Conservation (phyloP, 257 asterid genomes). For the Fraxinus excelsior region DNA sequence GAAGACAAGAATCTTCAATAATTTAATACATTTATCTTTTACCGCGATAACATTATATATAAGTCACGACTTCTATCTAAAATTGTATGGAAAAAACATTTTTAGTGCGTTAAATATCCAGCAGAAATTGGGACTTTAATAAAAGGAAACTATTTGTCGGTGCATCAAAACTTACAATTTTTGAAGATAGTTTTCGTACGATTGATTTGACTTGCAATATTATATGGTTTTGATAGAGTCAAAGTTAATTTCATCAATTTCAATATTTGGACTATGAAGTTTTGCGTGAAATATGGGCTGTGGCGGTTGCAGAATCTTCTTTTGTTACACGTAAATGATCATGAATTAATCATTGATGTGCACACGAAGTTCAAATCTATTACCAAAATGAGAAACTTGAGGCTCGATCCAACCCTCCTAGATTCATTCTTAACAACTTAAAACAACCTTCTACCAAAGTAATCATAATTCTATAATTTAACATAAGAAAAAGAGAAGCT, state of each 20-base stretch:
- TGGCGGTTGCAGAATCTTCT: too few species aligned
- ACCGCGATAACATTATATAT: neutral
- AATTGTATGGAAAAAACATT: neutral
- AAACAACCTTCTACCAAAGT: constrained; percentile 24
- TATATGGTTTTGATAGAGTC: too few species aligned
- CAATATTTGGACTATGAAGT: too few species aligned
- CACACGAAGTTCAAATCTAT: neutral
- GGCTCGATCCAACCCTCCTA: neutral
- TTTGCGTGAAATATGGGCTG: too few species aligned
- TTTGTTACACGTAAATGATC: too few species aligned
- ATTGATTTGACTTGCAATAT: too few species aligned
- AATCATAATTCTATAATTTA: constrained; percentile 12
- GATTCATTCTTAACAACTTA: neutral
- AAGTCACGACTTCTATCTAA: neutral
- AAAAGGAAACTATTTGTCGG: too few species aligned
- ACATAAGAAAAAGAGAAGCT: neutral
- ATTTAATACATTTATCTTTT: neutral
- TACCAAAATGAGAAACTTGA: neutral
- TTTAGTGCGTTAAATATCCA: neutral
- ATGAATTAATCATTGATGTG: neutral
- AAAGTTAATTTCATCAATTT: too few species aligned
- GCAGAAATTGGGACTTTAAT: neutral
- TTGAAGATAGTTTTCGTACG: too few species aligned
- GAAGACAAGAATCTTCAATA: neutral
- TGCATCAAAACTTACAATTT: too few species aligned